These are phyloP conservation scores for Saccharomyces pastorianus DNA, from an alignment of 1,139 yeast species.

Conservation along the genomic window DNA sequence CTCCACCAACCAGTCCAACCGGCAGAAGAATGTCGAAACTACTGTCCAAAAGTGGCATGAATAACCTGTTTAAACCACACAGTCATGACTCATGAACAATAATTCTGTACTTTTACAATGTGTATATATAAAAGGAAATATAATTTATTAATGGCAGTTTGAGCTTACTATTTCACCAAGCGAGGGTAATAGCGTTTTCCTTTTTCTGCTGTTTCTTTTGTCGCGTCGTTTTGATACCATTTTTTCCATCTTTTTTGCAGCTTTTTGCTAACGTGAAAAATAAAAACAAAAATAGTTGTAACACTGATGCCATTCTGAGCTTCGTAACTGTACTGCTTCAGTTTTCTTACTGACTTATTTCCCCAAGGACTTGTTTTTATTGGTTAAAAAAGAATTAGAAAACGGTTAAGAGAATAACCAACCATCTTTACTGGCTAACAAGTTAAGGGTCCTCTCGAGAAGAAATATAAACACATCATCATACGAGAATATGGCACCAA, in stretches of 20 bases:
- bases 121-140: not conserved
- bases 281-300: not conserved
- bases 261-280: not conserved
- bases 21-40: constrained; percentile 24
- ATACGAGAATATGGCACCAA: constrained; percentile 8
- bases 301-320: not conserved
- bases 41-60: constrained; percentile 24
- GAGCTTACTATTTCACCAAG: not conserved
- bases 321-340: not conserved
- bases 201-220: not conserved
- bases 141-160: not conserved
- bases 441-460: not conserved
- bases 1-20: constrained; percentile 9
- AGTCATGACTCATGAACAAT: constrained; percentile 16
- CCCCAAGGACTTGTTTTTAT: not conserved
- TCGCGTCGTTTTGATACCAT: not conserved
- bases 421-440: not conserved
- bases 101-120: not conserved
- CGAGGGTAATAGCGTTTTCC: not conserved
- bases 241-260: not conserved
- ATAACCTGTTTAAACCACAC: constrained; percentile 22
- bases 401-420: not conserved
- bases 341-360: not conserved
- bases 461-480: not conserved
- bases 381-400: not conserved